phyloP scores from a whole-genome alignment of 768 basidiomycete genomes.

The Amanita fuliginea region DNA sequence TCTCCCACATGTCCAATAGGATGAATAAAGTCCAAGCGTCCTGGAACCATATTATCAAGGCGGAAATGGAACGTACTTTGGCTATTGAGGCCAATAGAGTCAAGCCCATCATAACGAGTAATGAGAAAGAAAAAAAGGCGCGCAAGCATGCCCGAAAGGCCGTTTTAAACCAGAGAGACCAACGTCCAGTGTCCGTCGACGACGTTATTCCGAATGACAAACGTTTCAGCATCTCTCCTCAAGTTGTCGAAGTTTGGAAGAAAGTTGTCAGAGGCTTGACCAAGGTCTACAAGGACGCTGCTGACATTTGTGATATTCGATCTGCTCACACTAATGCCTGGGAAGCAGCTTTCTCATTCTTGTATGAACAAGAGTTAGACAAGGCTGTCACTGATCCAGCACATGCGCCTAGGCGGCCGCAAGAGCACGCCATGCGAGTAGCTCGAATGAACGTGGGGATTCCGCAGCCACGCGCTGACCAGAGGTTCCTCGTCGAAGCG shows the following conservation, averaged over 20 bases:
- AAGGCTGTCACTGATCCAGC: slow-evolving; percentile 18
- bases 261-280: slow-evolving; percentile 23
- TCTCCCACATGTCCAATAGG: slow-evolving; percentile 34
- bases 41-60: slow-evolving; percentile 17
- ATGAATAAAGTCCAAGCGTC: slow-evolving; percentile 15
- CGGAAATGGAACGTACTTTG: slow-evolving; percentile 12
- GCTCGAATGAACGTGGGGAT: slow-evolving; percentile 45
- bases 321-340: slow-evolving; percentile 49
- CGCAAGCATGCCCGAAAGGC: not conserved
- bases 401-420: slow-evolving; percentile 27
- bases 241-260: slow-evolving; percentile 27
- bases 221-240: slow-evolving; percentile 17
- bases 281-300: slow-evolving; percentile 26
- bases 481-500: slow-evolving; percentile 50
- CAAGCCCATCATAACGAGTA: slow-evolving; percentile 1
- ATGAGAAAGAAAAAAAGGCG: slow-evolving; percentile 11
- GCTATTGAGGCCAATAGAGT: slow-evolving; percentile 6
- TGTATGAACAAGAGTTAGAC: slow-evolving; percentile 38
- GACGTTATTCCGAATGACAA: slow-evolving; percentile 6
- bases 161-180: not conserved
- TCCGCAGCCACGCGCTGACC: slow-evolving; percentile 46
- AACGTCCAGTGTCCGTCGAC: not conserved
- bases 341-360: slow-evolving; percentile 44
- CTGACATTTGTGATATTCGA: slow-evolving; percentile 31
- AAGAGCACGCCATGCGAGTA: slow-evolving; percentile 38